phyloP scores from a whole-genome alignment of 305 asterid species.

The Fraxinus platypoda region DNA sequence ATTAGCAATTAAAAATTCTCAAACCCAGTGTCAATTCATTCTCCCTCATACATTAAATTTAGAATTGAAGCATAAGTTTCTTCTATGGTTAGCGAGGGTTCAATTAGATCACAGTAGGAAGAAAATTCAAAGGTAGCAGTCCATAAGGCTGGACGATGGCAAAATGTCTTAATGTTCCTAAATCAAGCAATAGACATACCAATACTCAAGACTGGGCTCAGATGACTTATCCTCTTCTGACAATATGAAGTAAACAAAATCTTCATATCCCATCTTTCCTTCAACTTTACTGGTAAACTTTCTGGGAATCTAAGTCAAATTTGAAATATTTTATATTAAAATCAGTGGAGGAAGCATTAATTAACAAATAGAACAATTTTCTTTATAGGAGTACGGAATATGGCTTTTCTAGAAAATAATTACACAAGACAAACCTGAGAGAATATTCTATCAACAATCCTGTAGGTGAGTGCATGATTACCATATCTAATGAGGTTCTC shows the following conservation, averaged over 20 bases:
- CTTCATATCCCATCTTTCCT: constrained; percentile 99
- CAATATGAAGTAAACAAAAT: constrained; percentile 89
- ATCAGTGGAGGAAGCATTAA: constrained; percentile 23
- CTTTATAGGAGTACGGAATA: constrained; percentile 22
- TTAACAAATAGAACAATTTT: constrained; percentile 15
- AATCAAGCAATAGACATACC: constrained; percentile 46
- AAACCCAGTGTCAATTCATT: background rate
- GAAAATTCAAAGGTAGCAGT: background rate
- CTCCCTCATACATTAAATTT: background rate
- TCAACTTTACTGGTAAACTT: constrained; percentile 95
- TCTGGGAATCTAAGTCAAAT: constrained; percentile 72
- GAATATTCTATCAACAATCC: constrained; percentile 95
- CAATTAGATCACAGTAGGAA: background rate
- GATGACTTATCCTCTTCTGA: constrained; percentile 98
- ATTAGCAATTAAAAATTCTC: constrained; percentile 3
- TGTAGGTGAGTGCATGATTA: constrained; percentile 95
- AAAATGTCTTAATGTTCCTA: background rate
- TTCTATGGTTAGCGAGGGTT: background rate
- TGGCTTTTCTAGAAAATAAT: constrained; percentile 20
- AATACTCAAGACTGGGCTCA: constrained; percentile 92
- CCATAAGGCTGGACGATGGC: background rate
- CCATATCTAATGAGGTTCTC: constrained; percentile 99
- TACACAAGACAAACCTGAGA: constrained; percentile 74
- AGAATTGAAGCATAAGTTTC: background rate
- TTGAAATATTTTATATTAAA: constrained; percentile 23